Base-by-base conservation (phyloP, 495 filamentous ascomycete genomes). In the Aspergillus saccharolyticus region DNA sequence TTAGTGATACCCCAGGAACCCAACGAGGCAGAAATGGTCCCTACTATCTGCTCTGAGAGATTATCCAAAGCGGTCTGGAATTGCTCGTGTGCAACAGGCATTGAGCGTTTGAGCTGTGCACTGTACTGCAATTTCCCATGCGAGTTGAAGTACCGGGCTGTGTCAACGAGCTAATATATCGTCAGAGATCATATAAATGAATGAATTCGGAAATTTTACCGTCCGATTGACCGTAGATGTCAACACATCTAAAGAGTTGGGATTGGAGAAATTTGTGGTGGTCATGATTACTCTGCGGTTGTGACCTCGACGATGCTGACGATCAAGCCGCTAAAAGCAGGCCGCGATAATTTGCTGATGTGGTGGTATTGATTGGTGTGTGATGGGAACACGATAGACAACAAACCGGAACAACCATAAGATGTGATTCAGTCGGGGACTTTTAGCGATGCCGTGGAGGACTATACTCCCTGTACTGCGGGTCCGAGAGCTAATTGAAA, bases 11-110 rank as follows among this genome's bases (percentile, higher is more conserved):
- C 7, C 50, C 24, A 55, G n/a, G 44, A 55, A 25, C 28, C 15
- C 12, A 18, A 54, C 20, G 25, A 10, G 16, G 22, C 20, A 42
- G 14, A 24, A 6, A 42, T 16, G 16, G 42, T n/a, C 33, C 79
- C 45, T 68, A 81, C 79, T 63, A 82, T 82, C 55, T 81, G 73
- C 39, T 78, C 71, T 28, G 78, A 78, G 24, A 81, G 68, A 24
- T 74, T 72, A 63, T 82, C 79, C 48, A 82, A 60, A 7, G 79
- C 78, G 44, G 65, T 62, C 60, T 80, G 78, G 47, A 78, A 81
- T 54, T 71, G 63, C 30, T 75, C 70, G 57, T 80, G 74, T 15
- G 78, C 77, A 30, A 57, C 58, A 4, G 77, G 75, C 16, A 80
- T 65, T 15, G 73, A 65, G 16, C 73, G 73, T 51, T 71, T 75